Evolutionary conservation across 805 yeast genomes (phyloP).

Genomic region (Wickerhamomyces tratensis): DNA sequence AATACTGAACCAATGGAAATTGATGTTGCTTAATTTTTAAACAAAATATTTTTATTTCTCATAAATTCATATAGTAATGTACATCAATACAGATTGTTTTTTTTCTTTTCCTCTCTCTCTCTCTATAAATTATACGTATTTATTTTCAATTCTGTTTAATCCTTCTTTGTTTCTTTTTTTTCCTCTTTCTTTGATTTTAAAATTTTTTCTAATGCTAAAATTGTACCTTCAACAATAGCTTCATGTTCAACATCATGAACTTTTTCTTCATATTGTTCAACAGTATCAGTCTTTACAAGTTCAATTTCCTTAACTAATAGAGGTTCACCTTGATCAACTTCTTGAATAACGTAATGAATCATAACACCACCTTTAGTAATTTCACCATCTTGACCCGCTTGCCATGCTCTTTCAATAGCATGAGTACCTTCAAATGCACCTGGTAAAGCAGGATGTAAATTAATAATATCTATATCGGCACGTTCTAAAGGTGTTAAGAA

Average conservation of each 20-base stretch:
- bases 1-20: constrained; percentile 41
- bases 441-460: constrained; percentile 94
- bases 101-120: no score
- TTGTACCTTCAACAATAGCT: constrained; percentile 91
- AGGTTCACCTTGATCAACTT: constrained; percentile 92
- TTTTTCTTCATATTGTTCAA: constrained; percentile 72
- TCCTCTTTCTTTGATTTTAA: not conserved
- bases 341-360: constrained; percentile 95
- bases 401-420: constrained; percentile 95
- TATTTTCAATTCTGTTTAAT: no score
- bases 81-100: no score
- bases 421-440: constrained; percentile 96
- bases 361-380: constrained; percentile 79
- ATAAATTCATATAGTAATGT: no score
- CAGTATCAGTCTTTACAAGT: constrained; percentile 58
- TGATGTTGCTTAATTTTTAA: constrained; percentile 21
- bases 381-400: constrained; percentile 84
- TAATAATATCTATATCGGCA: constrained; percentile 68
- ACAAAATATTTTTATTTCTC: no score
- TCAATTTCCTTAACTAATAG: constrained; percentile 72
- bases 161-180: not conserved
- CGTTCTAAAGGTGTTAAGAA: constrained; percentile 59
- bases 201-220: constrained; percentile 35
- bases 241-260: constrained; percentile 80
- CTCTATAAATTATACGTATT: no score